Evolutionary conservation across 2,329 filamentous ascomycete species (phyloP), one percentile per base, ranked within the genome.

Genomic region (Blumeria graminis): DNA sequence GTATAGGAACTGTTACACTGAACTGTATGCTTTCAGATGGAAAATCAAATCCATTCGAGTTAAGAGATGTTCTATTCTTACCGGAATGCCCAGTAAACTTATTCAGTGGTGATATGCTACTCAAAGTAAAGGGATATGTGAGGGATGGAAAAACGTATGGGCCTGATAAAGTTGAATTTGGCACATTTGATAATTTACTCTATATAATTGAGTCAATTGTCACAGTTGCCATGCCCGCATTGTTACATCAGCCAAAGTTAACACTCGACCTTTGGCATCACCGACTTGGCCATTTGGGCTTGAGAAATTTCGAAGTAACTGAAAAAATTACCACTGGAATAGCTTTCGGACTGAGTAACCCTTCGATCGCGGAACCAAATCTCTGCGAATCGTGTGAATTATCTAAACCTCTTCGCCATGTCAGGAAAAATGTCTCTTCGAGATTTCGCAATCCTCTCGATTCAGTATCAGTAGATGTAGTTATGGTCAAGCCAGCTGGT

Each of bases 51-150:
- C 22, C 3, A 11, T 34, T 34, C 35, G 4, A 33, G 16, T 52
- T 34, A n/a, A 52, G 48, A 52, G 32, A 52, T 14, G 48, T 52
- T 52, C 34, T n/a, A n/a, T n/a, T n/a, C 2, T 28, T 4, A 28
- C 22, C 22, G 4, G 22, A 28, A 28, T 28, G 1, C 46, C 46
- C 46, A 28, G 46, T 50, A 5, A 50, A 50, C n/a, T 33, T 50
- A 35, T 52, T 52, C 48, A 52, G 28, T 52, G 48, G 48, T 13
- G 48, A 52, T 35, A 52, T 16, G 48, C 32, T 52, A 34, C 48
- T 52, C 9, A 52, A 52, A n/a, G 22, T 33, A 7, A 35, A 35
- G 35, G 22, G 48, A 33, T 52, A 52, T 35, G 14, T 52, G 13
- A 52, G 28, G 22, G 22, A 52, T 35, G 48, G 48, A 6, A 35